Base-by-base conservation (phyloP, 352 stramenopile species). In the Globisporangium canariense region DNA sequence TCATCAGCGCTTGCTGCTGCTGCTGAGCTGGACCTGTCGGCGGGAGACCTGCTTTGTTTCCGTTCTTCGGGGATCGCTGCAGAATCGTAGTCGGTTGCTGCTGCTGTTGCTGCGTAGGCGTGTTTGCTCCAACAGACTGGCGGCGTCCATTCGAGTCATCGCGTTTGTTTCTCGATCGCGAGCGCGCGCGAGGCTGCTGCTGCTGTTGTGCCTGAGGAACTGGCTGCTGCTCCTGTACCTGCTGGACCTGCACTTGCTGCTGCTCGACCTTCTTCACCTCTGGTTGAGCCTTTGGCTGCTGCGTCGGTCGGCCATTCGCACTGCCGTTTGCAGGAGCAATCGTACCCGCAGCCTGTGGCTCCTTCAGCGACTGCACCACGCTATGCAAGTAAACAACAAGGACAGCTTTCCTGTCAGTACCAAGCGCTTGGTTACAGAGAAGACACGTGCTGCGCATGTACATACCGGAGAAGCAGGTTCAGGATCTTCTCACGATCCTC, bases 401-500 rank as follows among this genome's bases (percentile, higher is more conserved):
- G 10, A 16, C 14, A 56, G n/a, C 11, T 8, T 11, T 7, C 25
- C 11, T 18, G 28, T 56, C 14, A 56, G 50, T 14, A 56, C 2
- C 28, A 56, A 25, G 28, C 50, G 50, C 28, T 40, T 41, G 41
- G 3, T n/a, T 7, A 47, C 14, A 6, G 14, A 56, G 18, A 10
- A 20, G 36, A 14, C n/a, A 56, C n/a, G 3, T 13, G 13, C 16
- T 16, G 30, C 2, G 4, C 10, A 56, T 28, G 8, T 14, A 54
- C 55, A 8, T 77, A 93, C 84, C 80, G 78, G 64, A 88, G 76
- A 22, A 93, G 60, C 36, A 95, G 61, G 47, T 83, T 78, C 45
- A 90, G 71, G 47, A 91, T 93, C 75, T 91, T 93, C 57, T 81
- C 73, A 7, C 83, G 83, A 52, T 95, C 87, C 58, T 93, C 84